Base-by-base conservation (phyloP, 2,329 filamentous ascomycete species). In the Penicillium sp. region DNA sequence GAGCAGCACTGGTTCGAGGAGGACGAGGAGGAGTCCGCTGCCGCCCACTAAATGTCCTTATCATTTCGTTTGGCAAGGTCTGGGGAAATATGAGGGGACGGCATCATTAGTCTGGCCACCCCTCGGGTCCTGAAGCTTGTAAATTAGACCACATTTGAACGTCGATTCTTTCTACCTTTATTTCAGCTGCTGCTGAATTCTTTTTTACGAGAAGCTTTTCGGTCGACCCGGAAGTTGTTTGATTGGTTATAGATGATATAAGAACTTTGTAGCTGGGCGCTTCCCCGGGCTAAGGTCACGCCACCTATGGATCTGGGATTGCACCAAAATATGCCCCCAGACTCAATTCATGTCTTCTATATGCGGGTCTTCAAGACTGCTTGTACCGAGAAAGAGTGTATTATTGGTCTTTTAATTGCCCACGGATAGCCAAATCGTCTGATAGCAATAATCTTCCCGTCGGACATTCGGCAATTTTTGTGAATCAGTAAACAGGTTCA, bases 1-100 rank as follows among this genome's bases (percentile, higher is more conserved):
- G 81, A 85, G 70, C 80, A 86, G 73, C 83, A 85, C 70, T 96
- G 91, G 90, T 89, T 95, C 66, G 90, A 92, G 75, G 86, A 90
- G 73, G 92, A 80, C 75, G 76, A 79, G 48, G 80, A 81, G 64
- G 75, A 79, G 62, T 63, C 74, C 45, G 70, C 75, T 53, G 73
- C 70, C 57, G 74, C 73, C 56, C 75, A 77, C 65, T 77, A 75
- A 60, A 65, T 64, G 51, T 51, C 51, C 60, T 59, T 53, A 54
- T 49, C 45, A 60, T 56, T 58, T 54, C 47, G 52, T 63, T 58
- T 52, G 59, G 56, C 61, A 64, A 65, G 60, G 57, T 67, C 61
- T 60, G 59, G 57, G 60, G 63, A 64, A 61, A 60, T 58, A 56
- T 60, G 56, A 55, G 54, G 57, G 64, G 62, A 58, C 54, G 57